Evolutionary conservation across 495 filamentous ascomycete genomes (phyloP).

Genomic region (Neurospora sp.): DNA sequence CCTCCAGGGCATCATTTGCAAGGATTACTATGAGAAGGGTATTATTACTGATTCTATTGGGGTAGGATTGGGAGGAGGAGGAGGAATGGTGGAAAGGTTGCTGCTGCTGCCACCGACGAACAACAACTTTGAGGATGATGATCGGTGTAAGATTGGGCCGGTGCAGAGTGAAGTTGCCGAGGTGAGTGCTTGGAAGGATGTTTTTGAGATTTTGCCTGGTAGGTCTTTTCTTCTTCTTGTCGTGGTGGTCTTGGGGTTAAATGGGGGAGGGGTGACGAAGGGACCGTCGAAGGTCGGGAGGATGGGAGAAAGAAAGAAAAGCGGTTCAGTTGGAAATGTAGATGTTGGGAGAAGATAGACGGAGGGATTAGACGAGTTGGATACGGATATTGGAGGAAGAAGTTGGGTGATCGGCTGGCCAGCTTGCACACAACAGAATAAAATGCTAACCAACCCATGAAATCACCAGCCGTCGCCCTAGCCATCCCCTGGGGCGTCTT

Average conservation of each 20-base stretch:
- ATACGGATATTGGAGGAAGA: too few relatives aligned
- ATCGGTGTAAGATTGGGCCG: conserved; percentile 29
- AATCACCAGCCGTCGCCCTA: conserved; percentile 20
- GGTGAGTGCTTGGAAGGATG: conserved; percentile 33
- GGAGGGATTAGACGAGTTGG: too few relatives aligned
- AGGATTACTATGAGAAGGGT: conserved; percentile 15
- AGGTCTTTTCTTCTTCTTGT: background rate
- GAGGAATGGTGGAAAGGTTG: background rate
- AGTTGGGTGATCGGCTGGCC: too few relatives aligned
- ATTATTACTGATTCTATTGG: background rate
- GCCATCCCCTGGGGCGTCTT: conserved; percentile 37
- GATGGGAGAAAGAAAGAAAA: background rate
- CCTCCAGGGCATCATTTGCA: conserved; percentile 33
- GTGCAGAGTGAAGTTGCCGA: conserved; percentile 36
- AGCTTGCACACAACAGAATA: background rate
- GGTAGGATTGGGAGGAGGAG: background rate
- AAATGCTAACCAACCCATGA: background rate
- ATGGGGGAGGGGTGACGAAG: background rate
- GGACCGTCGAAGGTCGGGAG: background rate
- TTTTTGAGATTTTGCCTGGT: conserved; percentile 29
- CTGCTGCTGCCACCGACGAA: background rate
- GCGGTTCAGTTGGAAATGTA: background rate
- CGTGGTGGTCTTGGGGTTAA: background rate
- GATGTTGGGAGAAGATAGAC: background rate
- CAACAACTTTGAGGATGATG: background rate